These are phyloP conservation scores for Calamus simplicifolius DNA, from an alignment of 176 grass and related monocot genomes.

Conservation along the genomic window DNA sequence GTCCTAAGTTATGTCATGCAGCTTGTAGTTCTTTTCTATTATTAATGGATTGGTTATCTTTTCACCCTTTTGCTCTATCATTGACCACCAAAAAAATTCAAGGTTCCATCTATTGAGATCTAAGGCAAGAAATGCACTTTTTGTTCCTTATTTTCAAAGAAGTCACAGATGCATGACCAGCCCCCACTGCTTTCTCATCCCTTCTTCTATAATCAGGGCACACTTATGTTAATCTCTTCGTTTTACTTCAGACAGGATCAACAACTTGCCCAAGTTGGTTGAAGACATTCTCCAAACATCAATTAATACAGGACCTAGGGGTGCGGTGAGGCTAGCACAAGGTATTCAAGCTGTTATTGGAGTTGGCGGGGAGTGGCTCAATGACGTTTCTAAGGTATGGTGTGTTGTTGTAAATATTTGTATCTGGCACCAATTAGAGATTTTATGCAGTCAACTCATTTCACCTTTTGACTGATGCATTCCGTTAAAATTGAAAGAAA, in stretches of 20 bases:
- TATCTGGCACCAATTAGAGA: no score
- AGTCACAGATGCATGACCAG: background rate
- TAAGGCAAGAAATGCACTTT: no score
- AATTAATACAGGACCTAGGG: conserved; percentile 82
- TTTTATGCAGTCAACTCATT: no score
- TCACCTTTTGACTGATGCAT: no score
- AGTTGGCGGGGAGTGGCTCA: conserved; percentile 81
- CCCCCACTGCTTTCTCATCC: background rate
- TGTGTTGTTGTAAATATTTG: conserved; percentile 1
- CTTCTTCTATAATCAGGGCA: background rate
- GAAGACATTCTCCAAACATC: conserved; percentile 91
- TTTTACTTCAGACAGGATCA: conserved; percentile 51
- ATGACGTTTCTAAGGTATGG: conserved; percentile 68
- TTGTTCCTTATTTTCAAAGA: background rate
- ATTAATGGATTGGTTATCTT: no score
- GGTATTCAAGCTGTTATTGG: conserved; percentile 85
- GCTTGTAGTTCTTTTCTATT: no score
- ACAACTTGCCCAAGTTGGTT: conserved; percentile 67
- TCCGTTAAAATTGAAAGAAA: no score
- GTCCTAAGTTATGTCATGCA: no score
- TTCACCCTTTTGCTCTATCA: no score
- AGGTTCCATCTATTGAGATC: no score
- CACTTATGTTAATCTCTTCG: background rate
- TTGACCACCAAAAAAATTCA: no score
- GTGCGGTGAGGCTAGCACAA: conserved; percentile 69